Evolutionary conservation across 805 yeast species (phyloP).

Genomic region (Metschnikowia gelsemii): DNA sequence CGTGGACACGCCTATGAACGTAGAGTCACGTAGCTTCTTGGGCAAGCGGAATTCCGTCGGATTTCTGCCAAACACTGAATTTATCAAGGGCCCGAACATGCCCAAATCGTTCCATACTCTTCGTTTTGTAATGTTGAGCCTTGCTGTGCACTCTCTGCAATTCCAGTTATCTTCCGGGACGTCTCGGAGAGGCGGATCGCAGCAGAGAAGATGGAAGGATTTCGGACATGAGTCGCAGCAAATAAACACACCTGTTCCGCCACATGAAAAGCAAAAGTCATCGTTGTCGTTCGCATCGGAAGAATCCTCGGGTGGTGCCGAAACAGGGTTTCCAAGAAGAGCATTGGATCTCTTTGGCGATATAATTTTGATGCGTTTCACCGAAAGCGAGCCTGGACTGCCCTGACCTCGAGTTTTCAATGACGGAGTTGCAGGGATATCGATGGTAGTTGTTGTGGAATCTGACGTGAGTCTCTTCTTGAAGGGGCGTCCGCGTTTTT

Average conservation of each 20-base stretch:
- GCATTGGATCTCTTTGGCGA: conserved; percentile 33
- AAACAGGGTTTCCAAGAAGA: conserved; percentile 18
- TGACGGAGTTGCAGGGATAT: conserved; percentile 7
- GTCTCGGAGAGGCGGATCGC: conserved; percentile 85
- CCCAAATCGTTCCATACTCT: conserved; percentile 41
- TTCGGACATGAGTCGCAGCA: conserved; percentile 94
- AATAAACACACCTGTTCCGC: conserved; percentile 81
- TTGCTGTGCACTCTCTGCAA: conserved; percentile 71
- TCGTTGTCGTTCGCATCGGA: conserved; percentile 51
- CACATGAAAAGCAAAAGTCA: conserved; percentile 90
- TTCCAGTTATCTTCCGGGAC: conserved; percentile 89
- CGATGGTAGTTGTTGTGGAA: conserved; percentile 15
- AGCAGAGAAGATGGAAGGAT: conserved; percentile 88
- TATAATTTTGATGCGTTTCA: conserved; percentile 28
- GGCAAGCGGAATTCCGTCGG: conserved; percentile 57
- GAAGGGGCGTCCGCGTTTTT: conserved; percentile 3
- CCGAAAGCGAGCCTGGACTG: conserved; percentile 10
- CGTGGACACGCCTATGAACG: conserved; percentile 68
- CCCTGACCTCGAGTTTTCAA: background rate
- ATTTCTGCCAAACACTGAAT: conserved; percentile 60
- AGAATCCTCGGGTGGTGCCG: conserved; percentile 13
- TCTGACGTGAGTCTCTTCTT: conserved; percentile 7
- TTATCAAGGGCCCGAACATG: conserved; percentile 54
- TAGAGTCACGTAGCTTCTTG: conserved; percentile 55
- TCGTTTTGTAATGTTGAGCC: conserved; percentile 29